phyloP scores from a whole-genome alignment of 2,329 filamentous ascomycete genomes.

The Hypocrella siamensis region DNA sequence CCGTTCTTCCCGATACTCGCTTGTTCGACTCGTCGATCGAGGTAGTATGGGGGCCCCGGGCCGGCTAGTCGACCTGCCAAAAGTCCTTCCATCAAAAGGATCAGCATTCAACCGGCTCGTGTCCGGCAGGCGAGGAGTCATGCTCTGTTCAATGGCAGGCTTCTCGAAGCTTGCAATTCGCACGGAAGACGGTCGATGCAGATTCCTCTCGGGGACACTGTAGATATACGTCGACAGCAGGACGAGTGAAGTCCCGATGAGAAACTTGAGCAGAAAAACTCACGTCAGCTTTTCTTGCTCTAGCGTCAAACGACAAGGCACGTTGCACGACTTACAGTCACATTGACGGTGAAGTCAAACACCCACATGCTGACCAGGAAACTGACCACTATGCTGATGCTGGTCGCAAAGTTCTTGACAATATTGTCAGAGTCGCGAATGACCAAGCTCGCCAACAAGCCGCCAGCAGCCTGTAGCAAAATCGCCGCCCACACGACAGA shows the following conservation, averaged over 20 bases:
- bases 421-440: constrained; percentile 46
- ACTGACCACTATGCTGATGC: constrained; percentile 78
- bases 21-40: constrained; percentile 20
- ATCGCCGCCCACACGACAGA: constrained; percentile 81
- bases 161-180: constrained; percentile 66
- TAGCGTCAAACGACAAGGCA: background rate
- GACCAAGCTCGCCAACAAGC: constrained; percentile 48
- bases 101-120: constrained; percentile 19
- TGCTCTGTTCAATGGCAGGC: constrained; percentile 36
- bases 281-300: background rate
- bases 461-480: constrained; percentile 66
- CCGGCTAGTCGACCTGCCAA: constrained; percentile 28
- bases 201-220: constrained; percentile 46
- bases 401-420: constrained; percentile 85
- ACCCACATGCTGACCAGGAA: constrained; percentile 74
- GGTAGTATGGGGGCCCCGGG: constrained; percentile 29
- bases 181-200: constrained; percentile 44
- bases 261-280: constrained; percentile 44
- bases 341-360: constrained; percentile 63
- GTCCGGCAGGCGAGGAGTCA: constrained; percentile 21
- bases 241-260: constrained; percentile 66
- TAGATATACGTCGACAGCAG: constrained; percentile 76
- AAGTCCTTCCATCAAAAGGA: constrained; percentile 22
- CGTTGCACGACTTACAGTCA: constrained; percentile 41
- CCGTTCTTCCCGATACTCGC: constrained; percentile 22